Conservation (phyloP, 192 early-diverging fungal species). For the Backusella circina region DNA sequence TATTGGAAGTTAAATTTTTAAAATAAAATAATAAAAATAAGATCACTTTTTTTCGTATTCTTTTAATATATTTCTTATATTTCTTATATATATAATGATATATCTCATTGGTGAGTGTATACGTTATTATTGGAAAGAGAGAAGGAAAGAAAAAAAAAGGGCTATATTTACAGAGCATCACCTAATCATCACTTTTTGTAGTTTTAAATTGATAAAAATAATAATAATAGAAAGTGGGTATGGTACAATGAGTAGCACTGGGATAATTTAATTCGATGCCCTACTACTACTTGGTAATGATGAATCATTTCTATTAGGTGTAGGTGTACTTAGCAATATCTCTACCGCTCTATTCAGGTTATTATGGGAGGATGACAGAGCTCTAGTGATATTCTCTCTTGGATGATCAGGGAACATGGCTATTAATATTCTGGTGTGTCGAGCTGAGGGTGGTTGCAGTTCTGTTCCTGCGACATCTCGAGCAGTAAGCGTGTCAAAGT, state of each 20-base stretch:
- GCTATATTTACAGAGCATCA: conserved; percentile 1
- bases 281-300: conserved; percentile 7
- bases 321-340: conserved; percentile 30
- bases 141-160: not conserved
- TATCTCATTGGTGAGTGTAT: not conserved
- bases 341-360: conserved; percentile 57
- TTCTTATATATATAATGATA: not conserved
- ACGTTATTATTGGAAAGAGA: not conserved
- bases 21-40: not conserved
- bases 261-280: not conserved
- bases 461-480: conserved; percentile 37
- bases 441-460: conserved; percentile 36
- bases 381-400: conserved; percentile 43
- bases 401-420: conserved; percentile 56
- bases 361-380: conserved; percentile 52
- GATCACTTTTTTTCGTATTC: not conserved
- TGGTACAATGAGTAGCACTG: not conserved
- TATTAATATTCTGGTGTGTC: conserved; percentile 45
- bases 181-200: not conserved
- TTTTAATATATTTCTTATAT: too few species aligned
- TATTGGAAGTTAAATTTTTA: not conserved
- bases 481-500: conserved; percentile 37
- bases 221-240: not conserved
- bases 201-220: not conserved
- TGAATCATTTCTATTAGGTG: conserved; percentile 6